Evolutionary conservation across 805 yeast species (phyloP).

Genomic region (Candida peoriensis): DNA sequence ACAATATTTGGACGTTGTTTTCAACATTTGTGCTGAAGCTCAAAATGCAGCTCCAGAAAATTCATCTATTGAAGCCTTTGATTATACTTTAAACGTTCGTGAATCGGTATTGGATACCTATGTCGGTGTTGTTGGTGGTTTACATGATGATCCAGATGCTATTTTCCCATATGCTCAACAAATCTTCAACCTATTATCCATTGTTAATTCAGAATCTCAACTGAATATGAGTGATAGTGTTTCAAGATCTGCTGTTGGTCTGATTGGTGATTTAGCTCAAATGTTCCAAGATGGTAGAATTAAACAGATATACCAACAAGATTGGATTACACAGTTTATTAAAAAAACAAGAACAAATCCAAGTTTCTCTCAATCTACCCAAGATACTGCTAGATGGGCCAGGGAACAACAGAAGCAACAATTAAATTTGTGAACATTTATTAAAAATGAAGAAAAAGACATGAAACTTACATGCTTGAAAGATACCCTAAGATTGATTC

Average conservation of each 20-base stretch:
- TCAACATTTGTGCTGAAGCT: slow-evolving; percentile 70
- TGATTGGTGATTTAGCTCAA: slow-evolving; percentile 88
- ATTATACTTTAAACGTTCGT: slow-evolving; percentile 64
- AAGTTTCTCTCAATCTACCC: slow-evolving; percentile 58
- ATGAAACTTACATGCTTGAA: too few relatives aligned
- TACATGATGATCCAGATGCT: slow-evolving; percentile 61
- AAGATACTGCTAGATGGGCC: slow-evolving; percentile 97
- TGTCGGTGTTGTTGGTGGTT: slow-evolving; percentile 93
- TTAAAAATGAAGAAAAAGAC: too few relatives aligned
- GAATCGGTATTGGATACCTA: slow-evolving; percentile 94
- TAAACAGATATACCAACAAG: slow-evolving; percentile 58
- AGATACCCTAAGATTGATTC: slow-evolving; percentile 1
- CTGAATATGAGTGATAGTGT: slow-evolving; percentile 63
- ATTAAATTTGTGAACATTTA: slow-evolving; percentile 12
- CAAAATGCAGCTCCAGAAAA: slow-evolving; percentile 61
- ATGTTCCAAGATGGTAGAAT: slow-evolving; percentile 79
- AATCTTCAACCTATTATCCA: slow-evolving; percentile 64
- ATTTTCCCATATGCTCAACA: slow-evolving; percentile 61
- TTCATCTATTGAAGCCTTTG: slow-evolving; percentile 66
- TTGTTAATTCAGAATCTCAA: slow-evolving; percentile 53
- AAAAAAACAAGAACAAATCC: slow-evolving; percentile 64
- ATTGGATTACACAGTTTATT: slow-evolving; percentile 77
- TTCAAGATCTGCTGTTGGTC: slow-evolving; percentile 80
- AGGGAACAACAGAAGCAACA: slow-evolving; percentile 52
- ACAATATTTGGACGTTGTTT: slow-evolving; percentile 73